Base-by-base conservation (phyloP, 2,329 filamentous ascomycete genomes). In the Colletotrichum sp. region DNA sequence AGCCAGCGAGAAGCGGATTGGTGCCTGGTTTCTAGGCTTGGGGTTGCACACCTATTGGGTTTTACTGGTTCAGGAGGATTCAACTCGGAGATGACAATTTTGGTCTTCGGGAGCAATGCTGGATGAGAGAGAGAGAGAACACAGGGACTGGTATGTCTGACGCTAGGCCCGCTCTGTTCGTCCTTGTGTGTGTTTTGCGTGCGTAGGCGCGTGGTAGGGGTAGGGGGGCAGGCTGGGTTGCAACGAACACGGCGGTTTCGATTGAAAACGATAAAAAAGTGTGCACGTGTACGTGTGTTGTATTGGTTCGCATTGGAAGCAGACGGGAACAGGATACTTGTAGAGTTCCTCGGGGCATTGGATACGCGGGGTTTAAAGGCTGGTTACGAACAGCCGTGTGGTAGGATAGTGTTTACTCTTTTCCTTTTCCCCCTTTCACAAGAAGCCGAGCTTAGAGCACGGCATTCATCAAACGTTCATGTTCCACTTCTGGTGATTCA, bases 341-440 rank as follows among this genome's bases (percentile, higher is more conserved):
- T 18, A 58, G 48, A 38, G 18, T 26, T 57, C 52, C 32, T 28
- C 30, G n/a, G 30, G n/a, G 28, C 52, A 24, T 55, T 36, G 52
- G 24, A 28, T n/a, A 21, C 18, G 32, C n/a, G 21, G 61, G 36
- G 58, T 32, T 48, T 36, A 18, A 43, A 55, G 36, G 60, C 28
- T 63, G 18, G 13, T 26, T 9, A 8, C 63, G 30, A 55, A 32
- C 34, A 30, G 32, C 60, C 28, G 64, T 26, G 21, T 55, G 57
- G 63, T 75, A 75, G 71, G 64, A 76, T 74, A 74, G 70, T 74
- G 70, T 76, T 38, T 65, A 30, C 64, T 65, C 61, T 30, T 73
- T 69, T 60, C 24, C 26, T 64, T 58, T 30, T 30, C 26, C 26
- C 16, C 26, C 24, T 30, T 58, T 58, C n/a, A 21, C 10, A 64